Evolutionary conservation across 192 early-diverging fungal genomes (phyloP).

Genomic region (Lobosporangium transversale): DNA sequence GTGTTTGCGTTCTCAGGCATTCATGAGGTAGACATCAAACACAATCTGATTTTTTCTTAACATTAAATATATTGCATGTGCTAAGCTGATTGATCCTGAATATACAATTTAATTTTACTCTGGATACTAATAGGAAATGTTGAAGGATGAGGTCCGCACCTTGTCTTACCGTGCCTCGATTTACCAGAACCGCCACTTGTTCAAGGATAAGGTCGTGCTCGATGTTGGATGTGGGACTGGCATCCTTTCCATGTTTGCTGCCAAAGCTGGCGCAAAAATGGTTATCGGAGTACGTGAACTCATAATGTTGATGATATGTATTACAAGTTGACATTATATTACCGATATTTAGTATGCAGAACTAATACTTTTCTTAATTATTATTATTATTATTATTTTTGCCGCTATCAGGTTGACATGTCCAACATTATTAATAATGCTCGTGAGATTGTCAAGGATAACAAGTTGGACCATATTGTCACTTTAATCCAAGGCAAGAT

Average conservation of each 20-base stretch:
- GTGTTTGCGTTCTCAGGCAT: too few relatives aligned
- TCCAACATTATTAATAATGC: slow-evolving; percentile 88
- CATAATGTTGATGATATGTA: too few relatives aligned
- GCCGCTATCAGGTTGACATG: slow-evolving; percentile 85
- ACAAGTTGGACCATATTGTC: slow-evolving; percentile 70
- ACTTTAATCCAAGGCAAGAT: slow-evolving; percentile 80
- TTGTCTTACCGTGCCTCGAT: slow-evolving; percentile 84
- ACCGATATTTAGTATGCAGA: neutral
- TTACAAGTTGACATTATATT: neutral
- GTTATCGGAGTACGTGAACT: slow-evolving; percentile 57
- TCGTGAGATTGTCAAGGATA: slow-evolving; percentile 76
- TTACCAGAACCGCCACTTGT: slow-evolving; percentile 84
- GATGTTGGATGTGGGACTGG: slow-evolving; percentile 94
- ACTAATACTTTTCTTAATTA: too few relatives aligned
- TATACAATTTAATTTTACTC: too few relatives aligned
- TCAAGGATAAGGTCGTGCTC: slow-evolving; percentile 87
- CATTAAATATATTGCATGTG: too few relatives aligned
- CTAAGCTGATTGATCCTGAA: too few relatives aligned
- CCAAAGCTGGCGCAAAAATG: slow-evolving; percentile 82
- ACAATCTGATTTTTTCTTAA: too few relatives aligned
- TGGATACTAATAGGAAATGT: slow-evolving; percentile 76
- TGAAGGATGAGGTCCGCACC: slow-evolving; percentile 85
- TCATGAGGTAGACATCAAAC: slow-evolving; percentile 86
- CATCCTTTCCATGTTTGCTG: slow-evolving; percentile 93
- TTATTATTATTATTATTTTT: neutral